Conservation (phyloP, 148 eudicot genomes). For the Rhododendron ferrugineum region DNA sequence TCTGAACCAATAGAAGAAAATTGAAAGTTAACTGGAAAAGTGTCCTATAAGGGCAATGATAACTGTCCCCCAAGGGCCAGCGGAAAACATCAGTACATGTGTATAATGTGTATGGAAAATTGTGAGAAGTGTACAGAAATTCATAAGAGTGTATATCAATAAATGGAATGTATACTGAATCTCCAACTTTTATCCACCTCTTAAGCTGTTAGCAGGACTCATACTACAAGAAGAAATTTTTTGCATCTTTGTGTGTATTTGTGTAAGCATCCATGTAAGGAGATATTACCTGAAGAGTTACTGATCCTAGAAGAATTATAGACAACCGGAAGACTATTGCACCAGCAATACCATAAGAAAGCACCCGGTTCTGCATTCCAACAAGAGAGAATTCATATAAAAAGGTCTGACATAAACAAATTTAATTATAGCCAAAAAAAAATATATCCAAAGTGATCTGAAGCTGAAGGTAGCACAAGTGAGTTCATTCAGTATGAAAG, state of each 20-base stretch:
- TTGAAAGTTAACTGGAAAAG: background rate
- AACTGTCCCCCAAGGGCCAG: background rate
- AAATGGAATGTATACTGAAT: background rate
- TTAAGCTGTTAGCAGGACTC: background rate
- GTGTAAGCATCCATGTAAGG: background rate
- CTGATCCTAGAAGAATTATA: conserved; percentile 86
- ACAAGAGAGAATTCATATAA: conserved; percentile 1
- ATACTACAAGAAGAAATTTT: background rate
- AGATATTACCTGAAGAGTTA: conserved; percentile 64
- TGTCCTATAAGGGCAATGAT: background rate
- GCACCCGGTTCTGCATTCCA: conserved; percentile 68
- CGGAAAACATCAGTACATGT: background rate
- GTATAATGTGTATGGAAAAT: background rate
- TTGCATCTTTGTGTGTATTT: background rate
- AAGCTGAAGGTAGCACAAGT: background rate
- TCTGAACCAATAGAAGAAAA: background rate
- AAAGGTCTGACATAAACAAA: background rate
- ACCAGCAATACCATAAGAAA: conserved; percentile 90
- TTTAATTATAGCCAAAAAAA: background rate
- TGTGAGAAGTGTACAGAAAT: background rate
- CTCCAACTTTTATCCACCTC: background rate
- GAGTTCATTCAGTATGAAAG: conserved; percentile 5
- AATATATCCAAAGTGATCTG: background rate
- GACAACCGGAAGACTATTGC: conserved; percentile 80
- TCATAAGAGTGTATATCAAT: background rate